Conservation (phyloP, 2,329 filamentous ascomycete genomes). For the Fusarium oxysporum region DNA sequence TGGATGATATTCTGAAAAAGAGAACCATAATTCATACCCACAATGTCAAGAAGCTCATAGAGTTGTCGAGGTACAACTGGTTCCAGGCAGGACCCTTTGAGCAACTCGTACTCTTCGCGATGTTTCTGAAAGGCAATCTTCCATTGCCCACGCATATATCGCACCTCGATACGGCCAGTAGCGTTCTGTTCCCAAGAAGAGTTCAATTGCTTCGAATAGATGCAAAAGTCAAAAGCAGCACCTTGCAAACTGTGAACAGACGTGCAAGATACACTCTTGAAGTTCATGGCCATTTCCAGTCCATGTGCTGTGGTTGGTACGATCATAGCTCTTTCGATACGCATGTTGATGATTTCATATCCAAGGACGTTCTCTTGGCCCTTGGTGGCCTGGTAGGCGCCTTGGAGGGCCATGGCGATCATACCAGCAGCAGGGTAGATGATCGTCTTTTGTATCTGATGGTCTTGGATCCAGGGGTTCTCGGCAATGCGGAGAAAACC, state of each 20-base stretch:
- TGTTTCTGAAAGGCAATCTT: slow-evolving; percentile 35
- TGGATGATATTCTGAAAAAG: slow-evolving; percentile 62
- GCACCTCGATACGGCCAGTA: slow-evolving; percentile 48
- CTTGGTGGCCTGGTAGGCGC: slow-evolving; percentile 54
- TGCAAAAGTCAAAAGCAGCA: slow-evolving; percentile 53
- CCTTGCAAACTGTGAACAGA: neutral
- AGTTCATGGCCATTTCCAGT: slow-evolving; percentile 62
- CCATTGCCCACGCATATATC: slow-evolving; percentile 41
- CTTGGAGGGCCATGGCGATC: slow-evolving; percentile 62
- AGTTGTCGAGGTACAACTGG: slow-evolving; percentile 57
- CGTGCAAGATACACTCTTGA: slow-evolving; percentile 47
- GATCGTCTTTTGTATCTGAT: slow-evolving; percentile 62
- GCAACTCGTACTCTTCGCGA: slow-evolving; percentile 35
- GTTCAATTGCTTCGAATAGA: slow-evolving; percentile 59
- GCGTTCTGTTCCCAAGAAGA: slow-evolving; percentile 59
- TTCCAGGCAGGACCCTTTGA: slow-evolving; percentile 48
- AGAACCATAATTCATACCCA: slow-evolving; percentile 64
- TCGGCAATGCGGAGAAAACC: slow-evolving; percentile 61
- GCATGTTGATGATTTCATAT: slow-evolving; percentile 59
- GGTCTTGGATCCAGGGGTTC: slow-evolving; percentile 65
- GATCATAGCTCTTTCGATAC: slow-evolving; percentile 63
- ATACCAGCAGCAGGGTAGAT: slow-evolving; percentile 65
- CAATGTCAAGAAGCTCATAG: slow-evolving; percentile 62
- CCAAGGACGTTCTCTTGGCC: slow-evolving; percentile 45
- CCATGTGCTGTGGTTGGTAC: slow-evolving; percentile 60